Evolutionary conservation across 108 stramenopile species (phyloP), one percentile per base, ranked within the genome.

Genomic region (Fragilaria crotonensis): DNA sequence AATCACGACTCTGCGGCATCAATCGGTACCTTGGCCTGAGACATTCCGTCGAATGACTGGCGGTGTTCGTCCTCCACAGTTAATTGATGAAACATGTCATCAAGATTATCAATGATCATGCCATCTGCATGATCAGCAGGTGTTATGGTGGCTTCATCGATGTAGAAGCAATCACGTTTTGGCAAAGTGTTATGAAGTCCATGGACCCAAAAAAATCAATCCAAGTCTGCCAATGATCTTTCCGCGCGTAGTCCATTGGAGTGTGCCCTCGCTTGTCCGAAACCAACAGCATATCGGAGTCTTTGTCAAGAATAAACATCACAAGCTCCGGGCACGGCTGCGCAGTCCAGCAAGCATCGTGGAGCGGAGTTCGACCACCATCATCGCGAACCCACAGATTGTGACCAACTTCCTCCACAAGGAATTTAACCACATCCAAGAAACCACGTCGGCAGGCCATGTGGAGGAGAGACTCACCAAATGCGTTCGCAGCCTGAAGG

Each of bases 281-380:
- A 23, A 74, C 47, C 0, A 66, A 47, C 7, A 74, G 22, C 25
- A 74, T 48, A 25, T 70, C 44, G 7, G 64, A 69, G 27, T 53
- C 57, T 22, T 62, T 31, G 19, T 67, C 32, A 7, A 79, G 18
- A 5, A 79, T 14, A 27, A 63, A 47, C 11, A 28, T 25, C 17
- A 79, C 58, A 23, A 57, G 41, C n/a, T 71, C 69, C 50, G 76
- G 73, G 41, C 77, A 76, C 1, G 88, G 88, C 21, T 52, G 44
- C 7, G 81, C 28, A 21, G 89, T 89, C 93, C 93, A 94, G 46
- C 81, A 85, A 5, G 88, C 89, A 71, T 94, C 89, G 54, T 94
- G 92, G 4, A 86, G 60, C 7, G 84, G 81, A 3, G 79, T 90
- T 0, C 88, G 70, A 17, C 93, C 93, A 61, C 75, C 87, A 64